phyloP scores from a whole-genome alignment of 2,329 filamentous ascomycete species.

The Sclerotinia trifoliorum region DNA sequence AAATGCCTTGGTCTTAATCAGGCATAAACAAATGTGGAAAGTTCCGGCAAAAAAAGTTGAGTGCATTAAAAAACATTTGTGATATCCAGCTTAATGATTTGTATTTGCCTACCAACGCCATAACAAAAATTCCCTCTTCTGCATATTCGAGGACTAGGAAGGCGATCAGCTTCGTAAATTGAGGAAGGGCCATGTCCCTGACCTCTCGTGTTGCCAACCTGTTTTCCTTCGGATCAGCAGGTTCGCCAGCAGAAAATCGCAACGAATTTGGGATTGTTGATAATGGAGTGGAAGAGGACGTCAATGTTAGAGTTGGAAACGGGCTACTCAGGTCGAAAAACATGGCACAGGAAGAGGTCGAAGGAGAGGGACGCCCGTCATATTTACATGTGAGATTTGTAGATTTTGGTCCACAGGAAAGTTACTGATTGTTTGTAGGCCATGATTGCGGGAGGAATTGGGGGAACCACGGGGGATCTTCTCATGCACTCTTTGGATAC shows the following conservation, averaged over 20 bases:
- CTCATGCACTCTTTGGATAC: slow-evolving; percentile 99
- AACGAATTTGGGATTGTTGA: slow-evolving; percentile 40
- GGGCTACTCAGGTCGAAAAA: slow-evolving; percentile 30
- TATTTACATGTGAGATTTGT: slow-evolving; percentile 56
- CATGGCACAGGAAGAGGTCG: slow-evolving; percentile 41
- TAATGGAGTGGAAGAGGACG: slow-evolving; percentile 40
- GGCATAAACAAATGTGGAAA: slow-evolving; percentile 17
- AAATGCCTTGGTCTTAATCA: slow-evolving; percentile 11
- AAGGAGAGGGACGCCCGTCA: slow-evolving; percentile 58
- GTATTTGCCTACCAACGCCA: slow-evolving; percentile 5
- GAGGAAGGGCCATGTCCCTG: slow-evolving; percentile 54
- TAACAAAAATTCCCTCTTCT: background rate
- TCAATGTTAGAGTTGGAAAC: slow-evolving; percentile 39
- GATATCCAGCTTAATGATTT: slow-evolving; percentile 1
- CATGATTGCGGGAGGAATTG: slow-evolving; percentile 92
- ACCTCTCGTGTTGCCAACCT: slow-evolving; percentile 53
- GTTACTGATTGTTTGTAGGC: slow-evolving; percentile 53
- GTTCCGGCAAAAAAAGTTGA: slow-evolving; percentile 24
- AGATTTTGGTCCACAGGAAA: slow-evolving; percentile 20
- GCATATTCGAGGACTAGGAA: slow-evolving; percentile 4
- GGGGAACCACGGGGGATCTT: slow-evolving; percentile 92
- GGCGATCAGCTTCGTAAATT: slow-evolving; percentile 24
- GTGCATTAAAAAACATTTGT: slow-evolving; percentile 13
- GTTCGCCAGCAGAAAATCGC: slow-evolving; percentile 29
- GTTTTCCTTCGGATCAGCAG: slow-evolving; percentile 46